Evolutionary conservation across 805 yeast genomes (phyloP).

Genomic region (Kurtzmaniella fragi): DNA sequence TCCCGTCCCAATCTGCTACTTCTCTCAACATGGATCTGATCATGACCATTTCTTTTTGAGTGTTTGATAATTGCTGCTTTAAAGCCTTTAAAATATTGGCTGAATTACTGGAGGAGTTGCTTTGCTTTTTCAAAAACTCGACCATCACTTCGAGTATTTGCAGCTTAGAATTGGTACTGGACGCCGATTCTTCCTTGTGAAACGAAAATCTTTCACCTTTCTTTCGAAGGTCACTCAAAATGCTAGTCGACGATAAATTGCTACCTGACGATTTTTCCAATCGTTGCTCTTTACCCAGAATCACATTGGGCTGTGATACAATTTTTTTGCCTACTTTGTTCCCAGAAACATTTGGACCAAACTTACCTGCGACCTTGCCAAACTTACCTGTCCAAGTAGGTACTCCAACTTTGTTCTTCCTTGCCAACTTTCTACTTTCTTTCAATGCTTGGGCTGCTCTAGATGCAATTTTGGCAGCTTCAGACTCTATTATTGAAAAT

Average conservation of each 20-base stretch:
- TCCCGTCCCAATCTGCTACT: constrained; percentile 64
- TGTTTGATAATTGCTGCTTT: constrained; percentile 13
- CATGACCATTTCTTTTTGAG: constrained; percentile 50
- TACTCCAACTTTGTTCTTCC: constrained; percentile 53
- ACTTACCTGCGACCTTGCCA: constrained; percentile 70
- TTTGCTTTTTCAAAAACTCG: constrained; percentile 29
- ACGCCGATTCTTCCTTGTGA: constrained; percentile 3
- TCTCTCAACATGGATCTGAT: constrained; percentile 65
- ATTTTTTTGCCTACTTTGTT: neutral
- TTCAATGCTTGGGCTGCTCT: constrained; percentile 53
- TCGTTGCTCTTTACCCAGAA: neutral
- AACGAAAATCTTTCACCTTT: constrained; percentile 18
- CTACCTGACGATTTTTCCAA: neutral
- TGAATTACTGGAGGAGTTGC: constrained; percentile 43
- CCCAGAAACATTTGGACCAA: constrained; percentile 19
- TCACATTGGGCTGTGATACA: neutral
- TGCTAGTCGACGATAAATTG: constrained; percentile 40
- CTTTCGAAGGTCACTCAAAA: constrained; percentile 45
- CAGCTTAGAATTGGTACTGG: constrained; percentile 13
- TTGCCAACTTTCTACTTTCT: constrained; percentile 53
- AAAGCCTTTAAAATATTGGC: constrained; percentile 41
- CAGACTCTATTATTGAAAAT: constrained; percentile 50
- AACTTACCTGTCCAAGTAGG: constrained; percentile 97
- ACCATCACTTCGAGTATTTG: constrained; percentile 32
- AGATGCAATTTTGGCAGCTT: constrained; percentile 53